Percentiles rank a stretch among this genome's conserved stretches.
These are phyloP conservation scores for Ceratobasidium sp. DNA, from an alignment of 1,284 basidiomycete species.

Conservation along the genomic window DNA sequence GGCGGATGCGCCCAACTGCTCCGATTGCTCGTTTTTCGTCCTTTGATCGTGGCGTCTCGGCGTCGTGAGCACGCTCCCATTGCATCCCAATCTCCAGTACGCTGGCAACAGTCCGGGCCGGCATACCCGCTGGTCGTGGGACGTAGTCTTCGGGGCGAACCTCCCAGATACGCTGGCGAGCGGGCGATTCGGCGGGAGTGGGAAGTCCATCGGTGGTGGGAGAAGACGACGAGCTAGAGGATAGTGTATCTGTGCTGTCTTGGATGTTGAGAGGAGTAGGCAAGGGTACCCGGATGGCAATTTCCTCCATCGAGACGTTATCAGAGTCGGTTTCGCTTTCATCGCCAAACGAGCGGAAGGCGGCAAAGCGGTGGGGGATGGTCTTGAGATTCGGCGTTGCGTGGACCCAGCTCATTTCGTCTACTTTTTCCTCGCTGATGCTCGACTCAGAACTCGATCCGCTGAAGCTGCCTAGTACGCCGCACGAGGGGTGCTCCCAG, in stretches of 20 bases:
- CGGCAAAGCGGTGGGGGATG: not conserved
- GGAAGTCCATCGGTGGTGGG: not conserved
- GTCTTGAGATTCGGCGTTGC: not conserved
- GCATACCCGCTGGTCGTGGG: constrained; percentile 25
- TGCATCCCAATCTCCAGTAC: constrained; percentile 43
- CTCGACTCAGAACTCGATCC: constrained; percentile 17
- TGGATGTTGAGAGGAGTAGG: not conserved
- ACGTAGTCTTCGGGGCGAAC: constrained; percentile 34
- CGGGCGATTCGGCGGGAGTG: not conserved
- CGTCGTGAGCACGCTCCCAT: constrained; percentile 34
- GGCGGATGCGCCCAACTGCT: constrained; percentile 31
- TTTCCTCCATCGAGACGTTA: constrained; percentile 14
- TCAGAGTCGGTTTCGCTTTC: constrained; percentile 34
- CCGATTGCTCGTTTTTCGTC: constrained; percentile 1
- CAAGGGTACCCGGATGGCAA: not conserved
- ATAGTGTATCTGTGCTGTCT: constrained; percentile 7
- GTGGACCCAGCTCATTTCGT: constrained; percentile 29
- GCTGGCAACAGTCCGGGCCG: constrained; percentile 35
- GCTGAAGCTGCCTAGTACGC: not conserved
- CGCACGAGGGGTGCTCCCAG: constrained; percentile 19
- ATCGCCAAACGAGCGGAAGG: constrained; percentile 16
- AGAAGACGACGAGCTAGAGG: not conserved
- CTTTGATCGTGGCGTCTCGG: constrained; percentile 8
- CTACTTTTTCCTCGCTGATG: not conserved
- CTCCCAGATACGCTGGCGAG: constrained; percentile 40